These are phyloP conservation scores for Vanderwaltozyma verrucispora DNA, from an alignment of 805 yeast species.

Conservation along the genomic window DNA sequence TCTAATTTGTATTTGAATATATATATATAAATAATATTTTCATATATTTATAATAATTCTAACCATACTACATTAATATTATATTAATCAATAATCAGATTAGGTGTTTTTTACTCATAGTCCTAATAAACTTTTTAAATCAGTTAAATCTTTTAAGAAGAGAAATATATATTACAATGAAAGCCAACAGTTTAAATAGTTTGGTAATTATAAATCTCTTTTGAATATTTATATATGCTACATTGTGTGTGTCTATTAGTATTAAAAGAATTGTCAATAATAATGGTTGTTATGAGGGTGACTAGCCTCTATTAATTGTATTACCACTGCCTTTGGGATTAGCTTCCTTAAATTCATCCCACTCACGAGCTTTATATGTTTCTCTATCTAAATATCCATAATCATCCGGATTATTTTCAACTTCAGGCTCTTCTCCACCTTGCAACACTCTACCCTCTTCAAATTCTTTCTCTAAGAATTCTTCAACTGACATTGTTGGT, in stretches of 20 bases:
- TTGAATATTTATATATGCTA: too few relatives aligned
- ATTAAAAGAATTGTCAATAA: too few relatives aligned
- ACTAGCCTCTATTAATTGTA: conserved; percentile 52
- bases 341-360: conserved; percentile 91
- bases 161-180: too few relatives aligned
- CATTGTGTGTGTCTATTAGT: too few relatives aligned
- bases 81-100: too few relatives aligned
- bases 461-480: conserved; percentile 75
- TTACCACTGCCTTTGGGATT: conserved; percentile 88
- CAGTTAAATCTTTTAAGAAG: too few relatives aligned
- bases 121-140: too few relatives aligned
- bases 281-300: background rate
- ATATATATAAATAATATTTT: too few relatives aligned
- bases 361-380: conserved; percentile 67
- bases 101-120: too few relatives aligned
- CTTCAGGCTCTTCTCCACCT: conserved; percentile 33
- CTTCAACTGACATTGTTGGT: conserved; percentile 94
- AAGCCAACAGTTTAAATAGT: too few relatives aligned
- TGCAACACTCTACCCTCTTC: conserved; percentile 71
- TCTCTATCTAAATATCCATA: conserved; percentile 47
- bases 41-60: background rate
- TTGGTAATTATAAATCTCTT: too few relatives aligned
- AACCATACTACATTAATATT: background rate
- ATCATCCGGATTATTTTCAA: conserved; percentile 38
- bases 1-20: too few relatives aligned